A percentile compares a stretch with the other conserved stretches of the same genome.
Evolutionary conservation across 2,329 filamentous ascomycete genomes (phyloP).

Genomic region (Biscogniauxia mediterranea): DNA sequence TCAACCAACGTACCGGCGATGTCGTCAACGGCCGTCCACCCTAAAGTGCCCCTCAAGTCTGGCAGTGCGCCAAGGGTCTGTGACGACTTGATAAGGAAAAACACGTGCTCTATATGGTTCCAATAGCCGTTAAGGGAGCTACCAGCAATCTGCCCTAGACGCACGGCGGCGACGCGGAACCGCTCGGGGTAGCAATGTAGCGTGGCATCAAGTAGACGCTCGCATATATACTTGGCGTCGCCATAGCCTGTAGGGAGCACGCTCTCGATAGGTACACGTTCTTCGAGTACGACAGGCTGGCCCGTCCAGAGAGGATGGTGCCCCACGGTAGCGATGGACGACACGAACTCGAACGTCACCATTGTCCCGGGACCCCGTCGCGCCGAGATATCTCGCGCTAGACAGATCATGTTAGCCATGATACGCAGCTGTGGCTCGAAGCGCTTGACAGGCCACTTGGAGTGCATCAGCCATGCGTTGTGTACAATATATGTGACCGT

Average conservation of each 20-base stretch:
- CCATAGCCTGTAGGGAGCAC: conserved; percentile 48
- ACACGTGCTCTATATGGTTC: conserved; percentile 52
- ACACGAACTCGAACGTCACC: conserved; percentile 41
- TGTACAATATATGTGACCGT: conserved; percentile 46
- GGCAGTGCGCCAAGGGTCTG: conserved; percentile 45
- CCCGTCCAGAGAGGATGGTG: conserved; percentile 25
- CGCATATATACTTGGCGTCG: conserved; percentile 53
- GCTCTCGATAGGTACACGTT: conserved; percentile 36
- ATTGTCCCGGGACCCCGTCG: conserved; percentile 6
- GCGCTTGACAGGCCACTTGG: conserved; percentile 35
- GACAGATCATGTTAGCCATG: conserved; percentile 46
- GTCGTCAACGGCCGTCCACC: conserved; percentile 46
- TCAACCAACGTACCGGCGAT: conserved; percentile 29
- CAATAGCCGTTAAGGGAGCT: conserved; percentile 49
- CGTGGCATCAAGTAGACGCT: conserved; percentile 48
- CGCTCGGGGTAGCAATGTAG: conserved; percentile 39
- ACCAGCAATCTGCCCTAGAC: conserved; percentile 54
- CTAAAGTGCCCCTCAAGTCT: conserved; percentile 38
- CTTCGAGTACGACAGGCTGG: conserved; percentile 41
- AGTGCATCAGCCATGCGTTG: conserved; percentile 51
- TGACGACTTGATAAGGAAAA: conserved; percentile 48
- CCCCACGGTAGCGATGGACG: conserved; percentile 41
- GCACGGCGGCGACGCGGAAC: conserved; percentile 44
- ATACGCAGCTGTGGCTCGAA: conserved; percentile 44
- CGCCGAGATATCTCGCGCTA: conserved; percentile 37